Conservation (phyloP, 116 monocot species). For the Posidonia oceanica region DNA sequence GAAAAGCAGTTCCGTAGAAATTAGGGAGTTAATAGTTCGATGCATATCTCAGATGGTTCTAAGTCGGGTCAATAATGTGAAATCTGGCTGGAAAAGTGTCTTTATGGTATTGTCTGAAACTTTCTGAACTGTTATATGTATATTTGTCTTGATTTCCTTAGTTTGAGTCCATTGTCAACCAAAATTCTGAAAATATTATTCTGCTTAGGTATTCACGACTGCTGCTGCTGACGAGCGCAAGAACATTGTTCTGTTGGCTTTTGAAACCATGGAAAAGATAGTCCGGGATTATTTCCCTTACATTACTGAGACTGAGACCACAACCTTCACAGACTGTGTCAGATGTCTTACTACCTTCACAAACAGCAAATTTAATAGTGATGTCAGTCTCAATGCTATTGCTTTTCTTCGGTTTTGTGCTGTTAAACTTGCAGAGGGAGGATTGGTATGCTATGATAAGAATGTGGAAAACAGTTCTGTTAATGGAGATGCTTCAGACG, state of each 20-base stretch:
- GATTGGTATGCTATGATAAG: slow-evolving; percentile 68
- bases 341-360: slow-evolving; percentile 87
- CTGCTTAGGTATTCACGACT: slow-evolving; percentile 61
- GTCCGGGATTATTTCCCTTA: slow-evolving; percentile 96
- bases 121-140: neutral
- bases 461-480: slow-evolving; percentile 23
- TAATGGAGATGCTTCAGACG: slow-evolving; percentile 36
- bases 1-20: slow-evolving; percentile 83
- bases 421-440: slow-evolving; percentile 94
- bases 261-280: slow-evolving; percentile 98
- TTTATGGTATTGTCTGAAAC: slow-evolving; percentile 51
- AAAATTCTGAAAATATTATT: neutral
- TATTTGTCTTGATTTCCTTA: neutral
- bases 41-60: slow-evolving; percentile 97
- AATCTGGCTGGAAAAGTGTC: slow-evolving; percentile 99
- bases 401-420: slow-evolving; percentile 98
- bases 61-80: slow-evolving; percentile 84
- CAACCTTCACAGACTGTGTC: slow-evolving; percentile 95
- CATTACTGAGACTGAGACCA: slow-evolving; percentile 94
- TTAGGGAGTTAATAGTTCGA: slow-evolving; percentile 85
- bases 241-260: slow-evolving; percentile 82
- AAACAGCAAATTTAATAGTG: slow-evolving; percentile 82
- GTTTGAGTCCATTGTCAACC: slow-evolving; percentile 7
- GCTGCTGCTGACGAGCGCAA: slow-evolving; percentile 95
- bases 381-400: slow-evolving; percentile 96